Conservation (phyloP, 768 basidiomycete genomes). For the Dacryopinax spathularia region DNA sequence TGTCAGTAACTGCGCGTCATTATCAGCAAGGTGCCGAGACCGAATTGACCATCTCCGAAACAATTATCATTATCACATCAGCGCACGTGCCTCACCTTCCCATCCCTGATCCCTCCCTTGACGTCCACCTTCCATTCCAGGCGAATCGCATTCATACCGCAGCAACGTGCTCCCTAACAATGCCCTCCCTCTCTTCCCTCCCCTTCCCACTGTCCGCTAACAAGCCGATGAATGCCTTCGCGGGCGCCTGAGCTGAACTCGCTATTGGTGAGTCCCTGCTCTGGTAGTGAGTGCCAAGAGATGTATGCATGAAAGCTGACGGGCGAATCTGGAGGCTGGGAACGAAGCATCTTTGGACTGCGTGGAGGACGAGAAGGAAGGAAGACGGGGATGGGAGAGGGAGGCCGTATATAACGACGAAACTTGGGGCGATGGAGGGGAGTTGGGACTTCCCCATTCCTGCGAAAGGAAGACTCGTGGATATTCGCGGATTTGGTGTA, state of each 20-base stretch:
- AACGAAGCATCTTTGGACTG: background rate
- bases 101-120: background rate
- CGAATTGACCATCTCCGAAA: too few relatives aligned
- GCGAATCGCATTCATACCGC: background rate
- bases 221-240: background rate
- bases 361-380: background rate
- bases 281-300: background rate
- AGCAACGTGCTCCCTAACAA: background rate
- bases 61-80: too few relatives aligned
- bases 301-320: background rate
- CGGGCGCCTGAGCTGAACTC: background rate
- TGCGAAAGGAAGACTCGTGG: background rate
- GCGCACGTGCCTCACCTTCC: background rate
- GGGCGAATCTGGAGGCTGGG: background rate
- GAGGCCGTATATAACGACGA: background rate
- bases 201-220: background rate
- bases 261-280: background rate
- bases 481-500: background rate
- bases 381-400: background rate
- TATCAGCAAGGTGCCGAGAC: too few relatives aligned
- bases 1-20: too few relatives aligned
- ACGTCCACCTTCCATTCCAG: background rate
- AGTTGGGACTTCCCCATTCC: background rate
- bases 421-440: background rate
- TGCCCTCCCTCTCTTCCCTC: background rate